Evolutionary conservation across 495 filamentous ascomycete genomes (phyloP), one percentile per base, ranked within the genome.

Genomic region (Halenospora varia): DNA sequence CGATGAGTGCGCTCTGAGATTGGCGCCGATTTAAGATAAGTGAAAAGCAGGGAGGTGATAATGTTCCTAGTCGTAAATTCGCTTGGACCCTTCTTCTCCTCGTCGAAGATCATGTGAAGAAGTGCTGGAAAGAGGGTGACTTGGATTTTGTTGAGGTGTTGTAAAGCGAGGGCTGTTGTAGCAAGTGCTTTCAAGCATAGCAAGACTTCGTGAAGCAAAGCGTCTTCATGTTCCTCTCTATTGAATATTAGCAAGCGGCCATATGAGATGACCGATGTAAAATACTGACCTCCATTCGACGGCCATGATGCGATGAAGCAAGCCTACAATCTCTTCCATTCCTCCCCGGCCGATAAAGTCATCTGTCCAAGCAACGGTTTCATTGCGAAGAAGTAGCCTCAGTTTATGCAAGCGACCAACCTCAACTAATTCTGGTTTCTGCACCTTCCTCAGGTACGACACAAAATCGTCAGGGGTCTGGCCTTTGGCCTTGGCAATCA

Each of bases 351-450:
- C 76, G 62, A 97, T 88, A 70, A 98, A 98, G 6, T 82, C 78
- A 63, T 97, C 90, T 1, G 95, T 93, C 95, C 95, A 98, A 17
- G 84, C 82, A 2, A 98, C 87, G 2, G 91, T 94, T 74, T 98
- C 94, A 66, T 97, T 97, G 8, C 94, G 87, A 29, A 97, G 77
- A 10, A 97, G 76, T 47, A 96, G 77, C 4, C 93, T 86, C 19
- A 98, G 80, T 70, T 98, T 98, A 70, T 98, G 95, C 10, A 98
- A 70, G 60, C 89, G 89, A 10, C 92, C 90, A n/a, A 97, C 88
- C 65, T 97, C 93, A 2, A 97, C 83, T 53, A 83, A 74, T 65
- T 95, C 81, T 0, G 91, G 90, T 68, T 88, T 83, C 58, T 83
- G 85, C 35, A 88, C 84, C 70, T 89, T 88, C 56, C 81, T 76